phyloP scores from a whole-genome alignment of 23 red algal species.

The Gracilaria gracilis region DNA sequence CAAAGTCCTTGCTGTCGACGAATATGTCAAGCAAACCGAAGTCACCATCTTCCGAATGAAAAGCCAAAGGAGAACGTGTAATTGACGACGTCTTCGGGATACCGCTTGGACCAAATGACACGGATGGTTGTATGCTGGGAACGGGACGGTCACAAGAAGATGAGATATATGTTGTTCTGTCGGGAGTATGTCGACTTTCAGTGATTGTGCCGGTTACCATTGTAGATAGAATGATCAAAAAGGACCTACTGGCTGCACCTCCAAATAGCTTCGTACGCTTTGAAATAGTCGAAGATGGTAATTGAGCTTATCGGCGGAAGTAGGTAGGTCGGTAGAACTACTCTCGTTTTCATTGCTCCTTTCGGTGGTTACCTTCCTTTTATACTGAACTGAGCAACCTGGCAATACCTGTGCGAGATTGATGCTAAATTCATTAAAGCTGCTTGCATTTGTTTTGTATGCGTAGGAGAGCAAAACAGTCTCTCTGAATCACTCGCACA shows the following conservation, averaged over 20 bases:
- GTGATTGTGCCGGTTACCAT: neutral
- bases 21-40: conserved; percentile 30
- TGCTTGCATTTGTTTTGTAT: conserved; percentile 6
- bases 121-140: neutral
- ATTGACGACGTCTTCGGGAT: conserved; percentile 30
- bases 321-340: neutral
- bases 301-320: neutral
- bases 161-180: neutral
- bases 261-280: neutral
- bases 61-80: conserved; percentile 1
- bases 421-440: neutral
- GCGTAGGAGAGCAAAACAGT: neutral
- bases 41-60: conserved; percentile 13
- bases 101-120: neutral
- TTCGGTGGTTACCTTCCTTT: neutral
- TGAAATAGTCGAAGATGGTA: neutral
- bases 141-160: neutral
- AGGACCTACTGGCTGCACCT: too few relatives aligned
- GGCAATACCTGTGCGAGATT: neutral
- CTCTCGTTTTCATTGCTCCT: neutral
- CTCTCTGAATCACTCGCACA: neutral
- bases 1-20: conserved; percentile 25
- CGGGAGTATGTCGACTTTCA: neutral
- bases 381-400: neutral
- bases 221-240: neutral